phyloP scores from a whole-genome alignment of 768 basidiomycete species.

The Coprinopsis cinerea region DNA sequence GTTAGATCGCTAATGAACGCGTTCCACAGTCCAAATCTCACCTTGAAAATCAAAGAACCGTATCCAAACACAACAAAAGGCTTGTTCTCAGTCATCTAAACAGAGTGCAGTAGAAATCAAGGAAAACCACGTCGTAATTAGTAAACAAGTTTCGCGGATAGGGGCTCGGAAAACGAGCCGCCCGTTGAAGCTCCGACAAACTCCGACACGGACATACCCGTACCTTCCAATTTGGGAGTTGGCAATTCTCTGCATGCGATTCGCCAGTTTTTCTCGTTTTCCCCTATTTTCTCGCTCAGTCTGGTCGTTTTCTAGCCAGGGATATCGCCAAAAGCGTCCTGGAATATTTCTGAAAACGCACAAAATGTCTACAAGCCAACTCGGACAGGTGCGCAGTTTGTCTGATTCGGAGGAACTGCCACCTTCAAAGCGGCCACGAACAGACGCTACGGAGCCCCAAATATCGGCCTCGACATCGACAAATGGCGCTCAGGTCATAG shows the following conservation, averaged over 20 bases:
- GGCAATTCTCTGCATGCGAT: too few species aligned
- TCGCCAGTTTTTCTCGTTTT: neutral
- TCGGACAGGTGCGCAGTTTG: constrained; percentile 6
- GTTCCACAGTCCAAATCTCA: constrained; percentile 16
- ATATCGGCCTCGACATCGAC: neutral
- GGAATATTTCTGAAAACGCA: too few species aligned
- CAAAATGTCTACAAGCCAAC: neutral
- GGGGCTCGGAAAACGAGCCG: too few species aligned
- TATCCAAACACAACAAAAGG: constrained; percentile 85
- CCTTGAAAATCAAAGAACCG: constrained; percentile 91
- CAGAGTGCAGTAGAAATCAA: neutral
- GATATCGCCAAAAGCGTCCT: too few species aligned
- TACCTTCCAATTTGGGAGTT: too few species aligned
- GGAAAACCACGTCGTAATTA: too few species aligned
- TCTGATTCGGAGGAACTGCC: constrained; percentile 10
- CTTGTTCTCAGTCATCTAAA: neutral
- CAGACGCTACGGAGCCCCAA: neutral
- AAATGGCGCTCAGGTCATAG: neutral
- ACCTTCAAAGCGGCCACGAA: constrained; percentile 5
- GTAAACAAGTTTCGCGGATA: too few species aligned
- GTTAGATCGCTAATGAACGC: neutral
- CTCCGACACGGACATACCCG: neutral
- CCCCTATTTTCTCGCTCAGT: neutral
- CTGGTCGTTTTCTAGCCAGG: too few species aligned
- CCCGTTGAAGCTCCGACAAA: neutral